Conservation (phyloP, 2,329 filamentous ascomycete species). For the Ascochyta viciae-villosae region DNA sequence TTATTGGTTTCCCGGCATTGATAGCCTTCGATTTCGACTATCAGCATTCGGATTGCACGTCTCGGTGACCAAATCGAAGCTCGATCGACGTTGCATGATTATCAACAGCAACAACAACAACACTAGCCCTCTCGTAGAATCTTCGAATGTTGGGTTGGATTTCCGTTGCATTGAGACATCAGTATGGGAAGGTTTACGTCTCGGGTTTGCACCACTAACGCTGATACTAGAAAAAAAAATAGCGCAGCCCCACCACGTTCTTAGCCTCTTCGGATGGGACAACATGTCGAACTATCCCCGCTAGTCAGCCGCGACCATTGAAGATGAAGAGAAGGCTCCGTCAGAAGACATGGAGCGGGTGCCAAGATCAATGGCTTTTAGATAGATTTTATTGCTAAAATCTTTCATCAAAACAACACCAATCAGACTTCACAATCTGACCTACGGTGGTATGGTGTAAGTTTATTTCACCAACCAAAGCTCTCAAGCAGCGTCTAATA, state of each 20-base stretch:
- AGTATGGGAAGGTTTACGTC: neutral
- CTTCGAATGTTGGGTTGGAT: neutral
- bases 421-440: neutral
- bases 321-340: no score
- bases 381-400: no score
- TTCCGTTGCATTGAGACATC: neutral
- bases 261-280: neutral
- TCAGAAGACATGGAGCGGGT: no score
- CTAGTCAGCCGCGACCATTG: no score
- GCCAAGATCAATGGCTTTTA: no score
- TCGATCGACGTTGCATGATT: neutral
- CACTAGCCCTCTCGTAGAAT: neutral
- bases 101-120: neutral
- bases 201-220: neutral
- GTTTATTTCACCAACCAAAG: neutral
- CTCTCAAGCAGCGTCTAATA: neutral
- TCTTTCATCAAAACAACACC: neutral
- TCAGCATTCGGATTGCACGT: neutral
- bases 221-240: neutral
- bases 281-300: no score
- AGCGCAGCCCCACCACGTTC: neutral
- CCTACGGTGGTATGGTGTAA: constrained; percentile 1
- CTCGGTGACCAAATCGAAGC: neutral
- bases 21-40: no score
- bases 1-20: no score